Conservation (phyloP, 1,139 yeast species). For the Yamadazyma triangularis region DNA sequence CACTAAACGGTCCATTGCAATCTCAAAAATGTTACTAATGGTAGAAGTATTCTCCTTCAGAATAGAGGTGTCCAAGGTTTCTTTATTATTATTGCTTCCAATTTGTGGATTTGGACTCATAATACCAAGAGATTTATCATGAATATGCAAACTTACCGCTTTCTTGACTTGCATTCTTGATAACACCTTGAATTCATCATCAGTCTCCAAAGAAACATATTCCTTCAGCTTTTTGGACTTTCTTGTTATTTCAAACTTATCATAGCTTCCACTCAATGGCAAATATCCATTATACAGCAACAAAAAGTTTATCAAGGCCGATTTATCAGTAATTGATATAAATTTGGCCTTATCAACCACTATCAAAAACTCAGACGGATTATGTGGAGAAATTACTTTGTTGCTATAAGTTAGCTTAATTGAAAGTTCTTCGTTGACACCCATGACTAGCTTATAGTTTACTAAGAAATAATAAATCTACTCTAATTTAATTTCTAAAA, state of each 20-base stretch:
- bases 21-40: not conserved
- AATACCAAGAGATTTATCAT: too few relatives aligned
- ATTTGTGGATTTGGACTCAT: not conserved
- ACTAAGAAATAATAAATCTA: too few relatives aligned
- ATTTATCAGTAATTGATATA: slow-evolving; percentile 5
- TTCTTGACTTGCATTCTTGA: slow-evolving; percentile 42
- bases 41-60: not conserved
- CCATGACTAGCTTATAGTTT: too few relatives aligned
- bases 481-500: too few relatives aligned
- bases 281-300: slow-evolving; percentile 5
- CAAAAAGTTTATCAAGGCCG: slow-evolving; percentile 7
- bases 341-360: slow-evolving; percentile 5
- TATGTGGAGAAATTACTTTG: not conserved
- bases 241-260: slow-evolving; percentile 17
- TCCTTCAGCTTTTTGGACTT: slow-evolving; percentile 41
- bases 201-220: slow-evolving; percentile 35
- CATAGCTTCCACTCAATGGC: slow-evolving; percentile 3
- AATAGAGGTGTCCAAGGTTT: too few relatives aligned
- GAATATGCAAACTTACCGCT: slow-evolving; percentile 27
- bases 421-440: too few relatives aligned
- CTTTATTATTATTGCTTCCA: too few relatives aligned
- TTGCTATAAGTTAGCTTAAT: not conserved
- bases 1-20: not conserved
- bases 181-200: slow-evolving; percentile 42
- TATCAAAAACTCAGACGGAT: slow-evolving; percentile 3